These are phyloP conservation scores for Epichloe gansuensis DNA, from an alignment of 2,329 filamentous ascomycete genomes.

Conservation along the genomic window DNA sequence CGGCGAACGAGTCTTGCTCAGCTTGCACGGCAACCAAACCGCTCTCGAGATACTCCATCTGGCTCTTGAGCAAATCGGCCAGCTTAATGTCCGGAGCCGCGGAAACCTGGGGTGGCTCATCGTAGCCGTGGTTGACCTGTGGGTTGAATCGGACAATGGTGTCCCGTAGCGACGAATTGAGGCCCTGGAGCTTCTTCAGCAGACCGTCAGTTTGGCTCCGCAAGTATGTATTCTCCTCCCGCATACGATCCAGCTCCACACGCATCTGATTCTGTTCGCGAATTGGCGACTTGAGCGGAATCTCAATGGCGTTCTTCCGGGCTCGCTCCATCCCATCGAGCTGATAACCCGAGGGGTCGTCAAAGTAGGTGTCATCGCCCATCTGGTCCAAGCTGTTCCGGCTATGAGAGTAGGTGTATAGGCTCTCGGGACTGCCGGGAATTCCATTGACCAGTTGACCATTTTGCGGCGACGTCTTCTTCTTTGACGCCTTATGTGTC, in stretches of 20 bases:
- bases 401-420: conserved; percentile 54
- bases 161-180: conserved; percentile 55
- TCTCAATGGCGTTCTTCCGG: conserved; percentile 37
- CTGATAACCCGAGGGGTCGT: conserved; percentile 62
- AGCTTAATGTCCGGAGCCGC: conserved; percentile 22
- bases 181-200: conserved; percentile 45
- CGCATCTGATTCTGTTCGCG: conserved; percentile 40
- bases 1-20: conserved; percentile 34
- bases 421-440: conserved; percentile 64
- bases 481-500: conserved; percentile 67
- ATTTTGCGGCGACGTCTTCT: conserved; percentile 30
- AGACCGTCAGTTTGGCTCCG: conserved; percentile 20
- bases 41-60: conserved; percentile 60
- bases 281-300: conserved; percentile 44
- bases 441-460: conserved; percentile 40
- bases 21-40: conserved; percentile 47
- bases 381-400: conserved; percentile 44
- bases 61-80: conserved; percentile 35
- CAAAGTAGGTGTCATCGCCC: conserved; percentile 52
- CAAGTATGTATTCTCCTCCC: conserved; percentile 32
- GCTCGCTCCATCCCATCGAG: conserved; percentile 48
- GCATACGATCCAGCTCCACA: conserved; percentile 32
- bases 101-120: conserved; percentile 25
- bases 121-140: conserved; percentile 33
- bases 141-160: conserved; percentile 54